phyloP scores from a whole-genome alignment of 1,284 basidiomycete species.

The Hemileia vastatrix region DNA sequence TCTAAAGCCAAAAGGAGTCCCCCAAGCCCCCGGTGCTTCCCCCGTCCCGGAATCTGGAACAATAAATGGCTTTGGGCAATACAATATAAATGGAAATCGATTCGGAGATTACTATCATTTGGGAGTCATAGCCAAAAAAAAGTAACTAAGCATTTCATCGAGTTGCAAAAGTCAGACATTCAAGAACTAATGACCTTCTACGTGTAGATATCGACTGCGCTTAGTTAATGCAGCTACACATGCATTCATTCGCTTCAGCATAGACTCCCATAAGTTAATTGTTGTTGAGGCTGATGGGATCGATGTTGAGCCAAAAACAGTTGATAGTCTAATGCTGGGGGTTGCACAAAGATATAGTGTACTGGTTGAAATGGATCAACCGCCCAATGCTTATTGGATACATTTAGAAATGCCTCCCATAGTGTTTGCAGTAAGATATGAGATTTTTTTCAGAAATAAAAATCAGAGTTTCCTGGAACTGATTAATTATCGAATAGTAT shows the following conservation, averaged over 20 bases:
- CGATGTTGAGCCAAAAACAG: constrained; percentile 29
- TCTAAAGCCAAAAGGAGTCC: constrained; percentile 16
- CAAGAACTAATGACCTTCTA: background rate
- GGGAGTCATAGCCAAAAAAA: no score
- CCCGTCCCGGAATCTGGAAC: constrained; percentile 19
- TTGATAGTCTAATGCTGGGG: constrained; percentile 39
- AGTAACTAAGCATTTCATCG: no score
- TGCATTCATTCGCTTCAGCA: constrained; percentile 29
- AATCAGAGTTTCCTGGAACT: no score
- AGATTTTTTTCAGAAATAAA: no score
- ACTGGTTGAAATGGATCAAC: constrained; percentile 33
- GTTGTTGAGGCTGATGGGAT: constrained; percentile 38
- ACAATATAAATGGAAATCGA: no score
- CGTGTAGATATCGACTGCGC: constrained; percentile 14
- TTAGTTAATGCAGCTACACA: constrained; percentile 25
- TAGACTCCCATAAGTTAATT: constrained; percentile 37
- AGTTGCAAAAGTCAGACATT: no score
- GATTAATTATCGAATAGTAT: no score
- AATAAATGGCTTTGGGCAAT: constrained; percentile 24
- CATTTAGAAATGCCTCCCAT: constrained; percentile 25
- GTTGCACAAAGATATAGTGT: constrained; percentile 34
- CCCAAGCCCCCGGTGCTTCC: constrained; percentile 2
- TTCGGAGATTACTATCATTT: no score
- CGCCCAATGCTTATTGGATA: constrained; percentile 37
- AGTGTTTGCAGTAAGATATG: constrained; percentile 14